These are phyloP conservation scores for Boletales sp. DNA, from an alignment of 768 basidiomycete species.

Conservation along the genomic window DNA sequence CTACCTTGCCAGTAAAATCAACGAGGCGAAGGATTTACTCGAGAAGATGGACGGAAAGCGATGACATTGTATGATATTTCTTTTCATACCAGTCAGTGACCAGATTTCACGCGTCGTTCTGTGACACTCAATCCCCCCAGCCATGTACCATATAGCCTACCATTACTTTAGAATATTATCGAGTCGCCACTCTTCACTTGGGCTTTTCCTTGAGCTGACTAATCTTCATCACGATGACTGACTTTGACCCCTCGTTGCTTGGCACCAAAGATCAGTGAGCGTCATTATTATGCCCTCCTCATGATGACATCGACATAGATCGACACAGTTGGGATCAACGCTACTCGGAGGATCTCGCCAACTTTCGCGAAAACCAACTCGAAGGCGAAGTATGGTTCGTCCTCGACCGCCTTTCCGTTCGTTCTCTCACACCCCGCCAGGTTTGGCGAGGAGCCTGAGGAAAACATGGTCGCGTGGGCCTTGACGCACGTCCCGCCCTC, in stretches of 20 bases:
- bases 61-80: slow-evolving; percentile 6
- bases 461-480: slow-evolving; percentile 80
- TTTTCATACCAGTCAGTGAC: slow-evolving; percentile 10
- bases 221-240: slow-evolving; percentile 31
- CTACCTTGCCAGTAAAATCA: slow-evolving; percentile 97
- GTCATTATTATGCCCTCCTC: not conserved
- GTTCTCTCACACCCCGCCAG: slow-evolving; percentile 33
- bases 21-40: slow-evolving; percentile 92
- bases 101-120: not conserved
- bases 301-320: not conserved
- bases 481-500: slow-evolving; percentile 49
- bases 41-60: slow-evolving; percentile 70
- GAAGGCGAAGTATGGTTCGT: slow-evolving; percentile 83
- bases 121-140: slow-evolving; percentile 5
- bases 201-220: slow-evolving; percentile 8
- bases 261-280: slow-evolving; percentile 79
- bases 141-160: slow-evolving; percentile 21
- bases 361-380: slow-evolving; percentile 75
- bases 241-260: slow-evolving; percentile 67
- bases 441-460: slow-evolving; percentile 75
- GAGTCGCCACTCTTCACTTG: slow-evolving; percentile 8
- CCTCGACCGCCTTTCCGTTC: not conserved
- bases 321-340: slow-evolving; percentile 69
- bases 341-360: slow-evolving; percentile 65
- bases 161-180: slow-evolving; percentile 16